These are phyloP conservation scores for Breviolum minutum DNA, from an alignment of 73 alveolate genomes.

Conservation along the genomic window DNA sequence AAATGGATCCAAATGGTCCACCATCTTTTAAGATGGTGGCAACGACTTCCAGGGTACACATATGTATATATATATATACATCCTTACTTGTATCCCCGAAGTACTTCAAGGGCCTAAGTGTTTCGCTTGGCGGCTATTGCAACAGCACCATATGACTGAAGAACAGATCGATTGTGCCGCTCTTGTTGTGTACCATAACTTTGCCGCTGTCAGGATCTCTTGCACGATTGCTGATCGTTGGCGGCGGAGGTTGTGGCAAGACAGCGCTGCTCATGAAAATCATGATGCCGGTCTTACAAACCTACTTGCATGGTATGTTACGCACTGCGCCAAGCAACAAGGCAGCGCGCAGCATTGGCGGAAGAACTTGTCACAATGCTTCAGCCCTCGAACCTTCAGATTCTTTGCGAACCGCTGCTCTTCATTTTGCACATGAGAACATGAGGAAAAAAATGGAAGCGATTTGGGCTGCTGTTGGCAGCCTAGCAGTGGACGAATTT, in stretches of 20 bases:
- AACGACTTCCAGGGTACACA: too few species aligned
- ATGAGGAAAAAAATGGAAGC: background rate
- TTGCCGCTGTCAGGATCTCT: background rate
- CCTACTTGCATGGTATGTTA: background rate
- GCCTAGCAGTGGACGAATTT: background rate
- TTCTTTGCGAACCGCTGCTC: background rate
- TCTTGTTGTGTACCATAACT: background rate
- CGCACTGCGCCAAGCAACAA: slow-evolving; percentile 25
- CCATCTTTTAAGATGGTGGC: too few species aligned
- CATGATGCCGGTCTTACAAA: background rate
- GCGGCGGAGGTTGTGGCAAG: slow-evolving; percentile 64
- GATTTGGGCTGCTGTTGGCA: background rate
- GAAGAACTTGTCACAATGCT: background rate
- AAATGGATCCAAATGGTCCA: too few species aligned
- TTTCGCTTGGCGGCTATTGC: background rate
- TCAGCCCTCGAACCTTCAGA: background rate
- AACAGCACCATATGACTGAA: background rate
- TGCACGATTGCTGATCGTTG: background rate
- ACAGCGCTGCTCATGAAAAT: background rate
- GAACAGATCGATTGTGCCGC: slow-evolving; percentile 3
- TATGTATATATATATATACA: too few species aligned
- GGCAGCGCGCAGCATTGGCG: slow-evolving; percentile 9
- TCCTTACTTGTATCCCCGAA: too few species aligned
- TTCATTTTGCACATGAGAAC: background rate
- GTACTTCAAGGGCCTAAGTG: background rate